Base-by-base conservation (phyloP, 108 stramenopile species). In the Fragilaria crotonensis region DNA sequence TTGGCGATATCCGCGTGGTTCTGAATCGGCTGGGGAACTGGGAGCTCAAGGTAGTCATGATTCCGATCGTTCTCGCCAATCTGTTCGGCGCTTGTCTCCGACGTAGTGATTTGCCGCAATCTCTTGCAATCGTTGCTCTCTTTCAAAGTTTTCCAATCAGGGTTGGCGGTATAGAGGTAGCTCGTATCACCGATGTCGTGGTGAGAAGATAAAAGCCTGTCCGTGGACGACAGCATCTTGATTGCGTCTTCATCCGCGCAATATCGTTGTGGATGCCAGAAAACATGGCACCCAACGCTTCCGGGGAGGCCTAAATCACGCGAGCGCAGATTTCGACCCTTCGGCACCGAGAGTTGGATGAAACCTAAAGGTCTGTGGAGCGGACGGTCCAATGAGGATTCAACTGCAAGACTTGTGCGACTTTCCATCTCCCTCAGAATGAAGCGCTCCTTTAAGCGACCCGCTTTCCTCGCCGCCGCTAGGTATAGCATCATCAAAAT, bases 231-330 rank as follows among this genome's bases (percentile, higher is more conserved):
- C 2, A 75, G 5, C 4, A 45, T 60, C 41, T 66, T 54, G 60
- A 55, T 76, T 30, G 54, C 29, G 20, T 70, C 56, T 25, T 75
- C 62, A 26, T 31, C 33, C 30, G 62, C 69, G 5, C 71, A 72
- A 50, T 71, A 80, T 19, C 80, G 66, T 31, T 66, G 26, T 25
- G 80, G 79, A 56, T 88, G 83, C 59, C 64, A 88, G 14, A 67
- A 61, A 19, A 88, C 73, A 5, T 62, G 62, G 25, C 83, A 83
- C 25, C 70, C 79, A 20, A 78, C 73, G 49, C 70, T 82, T 51
- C 90, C 90, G 7, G 90, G 76, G 32, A 91, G 59, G 5, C 90
- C 86, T 28, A 80, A 59, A 9, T 91, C 86, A 45, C 64, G 65
- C 9, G 84, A 84, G 19, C 76, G 60, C 7, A 92, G 58, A 56